Percentiles rank a stretch among this genome's conserved stretches.
phyloP scores from a whole-genome alignment of 257 asterid species.

The Solanum dulcamara region DNA sequence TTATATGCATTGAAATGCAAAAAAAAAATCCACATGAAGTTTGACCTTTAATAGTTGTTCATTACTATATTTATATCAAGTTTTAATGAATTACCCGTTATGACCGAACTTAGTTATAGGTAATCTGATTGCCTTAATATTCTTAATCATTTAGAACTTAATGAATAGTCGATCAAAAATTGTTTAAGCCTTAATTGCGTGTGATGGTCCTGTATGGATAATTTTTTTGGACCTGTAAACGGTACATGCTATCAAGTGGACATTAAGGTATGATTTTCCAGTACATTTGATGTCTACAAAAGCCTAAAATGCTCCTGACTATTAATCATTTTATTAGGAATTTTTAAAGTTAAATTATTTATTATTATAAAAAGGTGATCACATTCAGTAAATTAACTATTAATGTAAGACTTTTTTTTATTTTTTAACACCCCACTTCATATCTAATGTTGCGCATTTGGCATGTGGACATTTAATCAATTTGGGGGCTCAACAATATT shows the following conservation, averaged over 20 bases:
- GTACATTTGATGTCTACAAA: background rate
- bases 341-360: background rate
- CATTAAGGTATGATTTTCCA: background rate
- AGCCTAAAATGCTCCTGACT: background rate
- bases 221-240: background rate
- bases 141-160: too few relatives aligned
- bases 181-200: background rate
- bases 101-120: background rate
- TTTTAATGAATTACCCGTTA: background rate
- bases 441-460: background rate
- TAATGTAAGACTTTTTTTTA: too few relatives aligned
- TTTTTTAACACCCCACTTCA: background rate
- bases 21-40: too few relatives aligned
- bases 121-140: background rate
- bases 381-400: background rate
- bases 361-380: too few relatives aligned
- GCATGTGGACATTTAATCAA: background rate
- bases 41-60: background rate
- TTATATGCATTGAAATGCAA: too few relatives aligned
- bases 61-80: background rate
- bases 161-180: background rate
- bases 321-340: background rate
- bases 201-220: background rate
- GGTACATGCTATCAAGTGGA: background rate
- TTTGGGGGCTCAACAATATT: background rate